Percentiles rank a stretch among this genome's conserved stretches.
These are phyloP conservation scores for Fusarium phyllophilum DNA, from an alignment of 2,329 filamentous ascomycete species.

Conservation along the genomic window DNA sequence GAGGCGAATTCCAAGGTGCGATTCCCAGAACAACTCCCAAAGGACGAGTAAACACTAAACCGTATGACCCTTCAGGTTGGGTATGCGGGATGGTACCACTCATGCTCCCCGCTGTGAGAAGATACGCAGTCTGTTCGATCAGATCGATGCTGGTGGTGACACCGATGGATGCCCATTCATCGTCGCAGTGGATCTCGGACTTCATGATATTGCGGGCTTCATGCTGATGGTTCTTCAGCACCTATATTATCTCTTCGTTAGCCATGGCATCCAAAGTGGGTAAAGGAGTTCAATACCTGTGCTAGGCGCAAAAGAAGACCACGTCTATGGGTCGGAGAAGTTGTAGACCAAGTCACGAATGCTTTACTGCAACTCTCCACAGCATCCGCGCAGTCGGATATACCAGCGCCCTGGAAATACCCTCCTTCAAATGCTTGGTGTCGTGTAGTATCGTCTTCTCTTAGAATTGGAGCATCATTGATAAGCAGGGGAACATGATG, in stretches of 20 bases:
- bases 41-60: not conserved
- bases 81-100: not conserved
- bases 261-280: rapidly evolving
- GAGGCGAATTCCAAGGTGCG: not conserved
- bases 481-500: not conserved
- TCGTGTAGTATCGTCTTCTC: not conserved
- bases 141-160: not conserved
- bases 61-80: not conserved
- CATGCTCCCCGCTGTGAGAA: not conserved
- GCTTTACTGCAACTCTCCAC: not conserved
- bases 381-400: not conserved
- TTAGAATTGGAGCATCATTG: not conserved
- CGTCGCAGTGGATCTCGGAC: not conserved
- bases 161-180: not conserved
- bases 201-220: not conserved
- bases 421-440: not conserved
- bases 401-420: not conserved
- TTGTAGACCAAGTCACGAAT: not conserved
- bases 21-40: not conserved
- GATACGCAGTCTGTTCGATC: not conserved
- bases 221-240: not conserved
- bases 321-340: not conserved
- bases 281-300: not conserved
- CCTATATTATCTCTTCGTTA: not conserved
- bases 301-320: not conserved